A percentile compares a stretch with the other conserved stretches of the same genome.
Evolutionary conservation across 345 rosid genomes (phyloP).

Genomic region (Gossypium herbaceum): DNA sequence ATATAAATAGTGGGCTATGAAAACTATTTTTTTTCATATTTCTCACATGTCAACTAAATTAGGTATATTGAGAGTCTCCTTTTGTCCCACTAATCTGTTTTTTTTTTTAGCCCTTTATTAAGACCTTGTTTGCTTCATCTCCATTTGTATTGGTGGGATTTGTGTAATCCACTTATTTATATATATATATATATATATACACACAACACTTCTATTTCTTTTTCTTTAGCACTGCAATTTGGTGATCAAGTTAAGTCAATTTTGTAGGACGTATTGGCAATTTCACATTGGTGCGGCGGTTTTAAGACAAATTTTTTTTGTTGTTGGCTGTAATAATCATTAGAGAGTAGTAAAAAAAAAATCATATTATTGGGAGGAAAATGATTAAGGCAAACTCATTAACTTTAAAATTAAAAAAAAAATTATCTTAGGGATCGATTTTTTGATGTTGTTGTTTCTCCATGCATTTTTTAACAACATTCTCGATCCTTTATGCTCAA

Average conservation of each 20-base stretch:
- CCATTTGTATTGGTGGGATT: conserved; percentile 24
- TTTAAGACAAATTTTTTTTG: conserved; percentile 1
- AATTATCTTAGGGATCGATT: not conserved
- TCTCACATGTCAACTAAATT: conserved; percentile 16
- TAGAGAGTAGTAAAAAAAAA: not conserved
- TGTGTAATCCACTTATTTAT: conserved; percentile 29
- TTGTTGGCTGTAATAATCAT: not conserved
- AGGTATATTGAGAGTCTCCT: conserved; percentile 3
- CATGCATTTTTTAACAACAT: not conserved
- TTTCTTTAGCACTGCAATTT: not conserved
- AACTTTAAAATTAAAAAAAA: not conserved
- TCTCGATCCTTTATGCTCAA: not conserved
- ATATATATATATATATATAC: not conserved
- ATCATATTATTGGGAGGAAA: not conserved
- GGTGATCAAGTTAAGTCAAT: conserved; percentile 9
- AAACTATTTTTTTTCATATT: conserved; percentile 14
- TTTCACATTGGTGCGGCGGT: conserved; percentile 34
- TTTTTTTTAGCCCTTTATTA: conserved; percentile 1
- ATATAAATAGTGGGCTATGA: conserved; percentile 20
- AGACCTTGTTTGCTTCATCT: not conserved
- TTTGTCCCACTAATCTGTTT: conserved; percentile 27
- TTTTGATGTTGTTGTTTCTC: not conserved
- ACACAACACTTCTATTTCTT: no score
- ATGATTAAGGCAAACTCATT: not conserved
- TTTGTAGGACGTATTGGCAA: conserved; percentile 19